A percentile compares a stretch with the other conserved stretches of the same genome.
Evolutionary conservation across 495 filamentous ascomycete species (phyloP).

Genomic region (Choiromyces venosus): DNA sequence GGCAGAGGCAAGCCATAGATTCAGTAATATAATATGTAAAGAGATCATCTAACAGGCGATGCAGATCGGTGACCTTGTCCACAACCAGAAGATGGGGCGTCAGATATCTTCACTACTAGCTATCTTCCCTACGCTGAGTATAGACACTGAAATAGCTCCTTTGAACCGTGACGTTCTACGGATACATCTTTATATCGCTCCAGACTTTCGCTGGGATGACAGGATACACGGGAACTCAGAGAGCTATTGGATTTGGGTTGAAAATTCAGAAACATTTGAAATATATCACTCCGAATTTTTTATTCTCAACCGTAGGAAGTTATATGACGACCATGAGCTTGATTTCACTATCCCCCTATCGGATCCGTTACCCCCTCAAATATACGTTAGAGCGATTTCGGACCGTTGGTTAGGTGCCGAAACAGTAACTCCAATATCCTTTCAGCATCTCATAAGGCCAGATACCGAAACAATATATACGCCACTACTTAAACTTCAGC

Average conservation of each 20-base stretch:
- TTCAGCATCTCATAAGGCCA: constrained; percentile 94
- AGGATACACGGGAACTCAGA: constrained; percentile 90
- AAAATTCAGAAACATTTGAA: constrained; percentile 94
- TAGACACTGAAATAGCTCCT: constrained; percentile 91
- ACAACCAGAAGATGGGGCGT: constrained; percentile 79
- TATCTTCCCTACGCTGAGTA: constrained; percentile 83
- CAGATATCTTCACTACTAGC: constrained; percentile 73
- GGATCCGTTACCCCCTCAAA: constrained; percentile 87
- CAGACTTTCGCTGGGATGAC: constrained; percentile 95
- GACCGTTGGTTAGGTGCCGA: constrained; percentile 98
- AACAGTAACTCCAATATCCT: constrained; percentile 87
- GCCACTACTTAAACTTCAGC: constrained; percentile 84
- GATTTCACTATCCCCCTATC: constrained; percentile 96
- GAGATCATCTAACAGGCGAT: not conserved
- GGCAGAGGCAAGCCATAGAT: constrained; percentile 50
- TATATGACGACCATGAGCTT: constrained; percentile 90
- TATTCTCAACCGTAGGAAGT: constrained; percentile 78
- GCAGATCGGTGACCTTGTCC: constrained; percentile 75
- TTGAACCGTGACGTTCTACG: constrained; percentile 90
- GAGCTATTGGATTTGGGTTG: constrained; percentile 97
- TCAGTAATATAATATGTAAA: not conserved
- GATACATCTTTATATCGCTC: constrained; percentile 74
- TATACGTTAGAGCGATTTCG: constrained; percentile 89
- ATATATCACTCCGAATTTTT: constrained; percentile 99
- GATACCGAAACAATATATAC: constrained; percentile 98